Conservation (phyloP, 441 rosid genomes). For the Pelargonium cotyledonis region DNA sequence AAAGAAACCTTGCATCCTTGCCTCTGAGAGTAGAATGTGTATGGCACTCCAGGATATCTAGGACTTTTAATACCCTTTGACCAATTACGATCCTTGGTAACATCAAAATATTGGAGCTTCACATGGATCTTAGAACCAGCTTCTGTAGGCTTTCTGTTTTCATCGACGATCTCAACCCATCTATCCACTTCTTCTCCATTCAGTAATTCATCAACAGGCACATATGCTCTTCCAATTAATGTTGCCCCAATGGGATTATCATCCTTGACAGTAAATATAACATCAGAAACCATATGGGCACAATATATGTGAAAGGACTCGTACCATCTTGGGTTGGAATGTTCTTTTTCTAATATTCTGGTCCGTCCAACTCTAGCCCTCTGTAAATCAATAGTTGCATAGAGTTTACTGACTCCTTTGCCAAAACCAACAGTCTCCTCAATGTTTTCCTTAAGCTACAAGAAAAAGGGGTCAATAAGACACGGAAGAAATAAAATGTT, state of each 20-base stretch:
- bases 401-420: conserved; percentile 20
- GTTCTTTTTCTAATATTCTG: conserved; percentile 21
- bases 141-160: conserved; percentile 23
- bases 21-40: conserved; percentile 39
- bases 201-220: conserved; percentile 35
- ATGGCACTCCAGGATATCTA: conserved; percentile 33
- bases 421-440: conserved; percentile 30
- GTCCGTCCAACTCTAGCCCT: conserved; percentile 52
- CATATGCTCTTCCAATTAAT: conserved; percentile 48
- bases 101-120: conserved; percentile 26
- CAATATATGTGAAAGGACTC: conserved; percentile 39
- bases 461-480: not conserved
- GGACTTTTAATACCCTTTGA: conserved; percentile 33
- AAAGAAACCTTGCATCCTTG: conserved; percentile 45
- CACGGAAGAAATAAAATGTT: too few relatives aligned
- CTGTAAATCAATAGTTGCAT: conserved; percentile 54
- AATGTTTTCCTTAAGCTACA: not conserved
- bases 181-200: conserved; percentile 24
- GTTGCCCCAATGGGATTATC: conserved; percentile 38
- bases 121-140: conserved; percentile 37
- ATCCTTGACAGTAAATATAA: conserved; percentile 42
- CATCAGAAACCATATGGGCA: conserved; percentile 39
- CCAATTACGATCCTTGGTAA: conserved; percentile 33
- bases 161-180: conserved; percentile 36
- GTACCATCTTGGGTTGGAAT: conserved; percentile 29